These are phyloP conservation scores for Raddia guianensis DNA, from an alignment of 176 grass and related monocot genomes.

Conservation along the genomic window DNA sequence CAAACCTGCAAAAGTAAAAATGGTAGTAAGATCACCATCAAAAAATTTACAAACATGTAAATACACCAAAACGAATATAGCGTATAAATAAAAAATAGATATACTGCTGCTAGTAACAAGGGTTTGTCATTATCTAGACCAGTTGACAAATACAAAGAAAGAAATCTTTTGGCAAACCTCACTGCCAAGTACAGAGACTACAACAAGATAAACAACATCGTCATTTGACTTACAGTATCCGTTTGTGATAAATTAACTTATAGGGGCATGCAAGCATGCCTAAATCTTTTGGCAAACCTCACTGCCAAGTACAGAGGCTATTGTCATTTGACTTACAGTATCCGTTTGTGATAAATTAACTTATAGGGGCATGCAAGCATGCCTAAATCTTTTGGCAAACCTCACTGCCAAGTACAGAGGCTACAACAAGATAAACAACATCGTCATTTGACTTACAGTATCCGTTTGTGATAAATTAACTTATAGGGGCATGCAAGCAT, in stretches of 20 bases:
- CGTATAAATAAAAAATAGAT: background rate
- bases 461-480: background rate
- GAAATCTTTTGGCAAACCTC: conserved; percentile 16
- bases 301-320: conserved; percentile 19
- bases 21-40: conserved; percentile 19
- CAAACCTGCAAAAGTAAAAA: conserved; percentile 57
- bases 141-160: background rate
- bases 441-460: background rate
- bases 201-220: background rate
- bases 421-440: background rate
- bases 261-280: background rate
- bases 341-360: background rate
- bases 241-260: background rate
- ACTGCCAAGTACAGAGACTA: conserved; percentile 21
- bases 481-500: conserved; percentile 5
- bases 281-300: conserved; percentile 17
- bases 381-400: conserved; percentile 20
- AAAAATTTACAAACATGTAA: background rate
- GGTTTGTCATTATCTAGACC: background rate
- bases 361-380: background rate
- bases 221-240: background rate
- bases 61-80: conserved; percentile 2
- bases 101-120: background rate
- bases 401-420: conserved; percentile 16
- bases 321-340: background rate